Percentiles rank a stretch among this genome's conserved stretches.
These are phyloP conservation scores for Novymonas esmeraldas DNA, from an alignment of 208 protist genomes.

Conservation along the genomic window DNA sequence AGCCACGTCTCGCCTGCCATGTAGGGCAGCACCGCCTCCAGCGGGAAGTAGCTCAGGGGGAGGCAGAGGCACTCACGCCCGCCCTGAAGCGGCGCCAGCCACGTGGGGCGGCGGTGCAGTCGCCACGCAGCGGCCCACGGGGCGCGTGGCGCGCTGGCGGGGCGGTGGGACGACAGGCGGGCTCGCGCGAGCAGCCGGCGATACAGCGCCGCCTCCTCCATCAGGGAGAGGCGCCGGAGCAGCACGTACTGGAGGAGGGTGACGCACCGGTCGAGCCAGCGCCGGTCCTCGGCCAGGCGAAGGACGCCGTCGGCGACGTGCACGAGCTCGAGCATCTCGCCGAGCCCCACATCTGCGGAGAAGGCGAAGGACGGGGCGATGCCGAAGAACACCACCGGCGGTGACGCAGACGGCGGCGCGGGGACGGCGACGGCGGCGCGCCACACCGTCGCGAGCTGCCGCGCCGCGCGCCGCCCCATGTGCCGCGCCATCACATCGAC, in stretches of 20 bases:
- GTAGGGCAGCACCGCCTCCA: slow-evolving; percentile 59
- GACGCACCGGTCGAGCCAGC: slow-evolving; percentile 32
- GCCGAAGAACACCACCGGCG: slow-evolving; percentile 18
- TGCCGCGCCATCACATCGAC: not conserved
- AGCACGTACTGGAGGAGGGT: slow-evolving; percentile 44
- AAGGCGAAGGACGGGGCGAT: slow-evolving; percentile 40
- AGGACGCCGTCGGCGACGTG: slow-evolving; percentile 30
- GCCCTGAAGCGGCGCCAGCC: slow-evolving; percentile 29
- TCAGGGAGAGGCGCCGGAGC: slow-evolving; percentile 43
- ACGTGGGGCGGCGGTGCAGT: slow-evolving; percentile 38
- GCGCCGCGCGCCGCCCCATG: slow-evolving; percentile 5
- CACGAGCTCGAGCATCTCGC: slow-evolving; percentile 32
- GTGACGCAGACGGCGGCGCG: not conserved
- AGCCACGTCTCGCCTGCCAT: slow-evolving; percentile 50
- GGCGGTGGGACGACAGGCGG: slow-evolving; percentile 16
- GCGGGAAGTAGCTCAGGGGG: slow-evolving; percentile 71
- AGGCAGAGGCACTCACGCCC: slow-evolving; percentile 39
- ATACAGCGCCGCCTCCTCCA: slow-evolving; percentile 43
- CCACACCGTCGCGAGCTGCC: not conserved
- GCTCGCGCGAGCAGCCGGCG: slow-evolving; percentile 4
- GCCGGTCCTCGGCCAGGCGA: slow-evolving; percentile 23
- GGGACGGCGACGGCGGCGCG: no score
- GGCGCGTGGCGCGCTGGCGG: not conserved
- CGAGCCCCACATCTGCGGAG: slow-evolving; percentile 26
- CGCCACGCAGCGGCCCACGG: slow-evolving; percentile 32